phyloP scores from a whole-genome alignment of 768 basidiomycete species.

The Lactarius indigo region DNA sequence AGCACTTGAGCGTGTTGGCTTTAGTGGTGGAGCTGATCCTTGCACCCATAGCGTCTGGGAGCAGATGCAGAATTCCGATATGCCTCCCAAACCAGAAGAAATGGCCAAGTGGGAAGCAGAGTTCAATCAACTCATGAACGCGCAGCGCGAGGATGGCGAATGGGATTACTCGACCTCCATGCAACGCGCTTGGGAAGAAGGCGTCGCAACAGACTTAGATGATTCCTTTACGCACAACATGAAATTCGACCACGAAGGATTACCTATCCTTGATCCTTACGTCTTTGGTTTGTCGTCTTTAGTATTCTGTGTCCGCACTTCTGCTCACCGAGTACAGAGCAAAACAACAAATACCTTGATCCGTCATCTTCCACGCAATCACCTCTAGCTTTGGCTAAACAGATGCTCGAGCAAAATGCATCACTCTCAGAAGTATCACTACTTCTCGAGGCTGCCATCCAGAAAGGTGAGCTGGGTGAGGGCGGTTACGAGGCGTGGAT shows the following conservation, averaged over 20 bases:
- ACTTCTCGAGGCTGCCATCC: conserved; percentile 87
- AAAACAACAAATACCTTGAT: conserved; percentile 67
- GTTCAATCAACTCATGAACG: conserved; percentile 72
- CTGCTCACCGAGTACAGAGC: conserved; percentile 43
- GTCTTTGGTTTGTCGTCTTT: conserved; percentile 59
- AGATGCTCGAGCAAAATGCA: conserved; percentile 72
- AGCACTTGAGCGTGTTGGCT: conserved; percentile 1
- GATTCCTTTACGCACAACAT: conserved; percentile 33
- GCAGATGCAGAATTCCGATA: conserved; percentile 52
- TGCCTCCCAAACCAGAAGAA: conserved; percentile 58
- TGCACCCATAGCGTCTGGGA: conserved; percentile 53
- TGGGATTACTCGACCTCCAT: conserved; percentile 52
- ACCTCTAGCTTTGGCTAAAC: conserved; percentile 66
- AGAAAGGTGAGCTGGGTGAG: conserved; percentile 73
- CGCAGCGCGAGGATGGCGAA: conserved; percentile 58
- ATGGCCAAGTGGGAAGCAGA: conserved; percentile 80
- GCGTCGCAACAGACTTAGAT: conserved; percentile 28
- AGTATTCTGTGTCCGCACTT: background rate
- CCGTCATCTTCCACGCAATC: conserved; percentile 48
- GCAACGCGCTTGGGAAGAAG: conserved; percentile 55
- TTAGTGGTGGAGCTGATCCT: background rate
- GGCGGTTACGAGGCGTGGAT: conserved; percentile 91
- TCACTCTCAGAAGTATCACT: conserved; percentile 84
- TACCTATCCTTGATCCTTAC: conserved; percentile 71
- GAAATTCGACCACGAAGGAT: conserved; percentile 67